phyloP scores from a whole-genome alignment of 208 protist genomes.

The Wallacemonas collosoma region DNA sequence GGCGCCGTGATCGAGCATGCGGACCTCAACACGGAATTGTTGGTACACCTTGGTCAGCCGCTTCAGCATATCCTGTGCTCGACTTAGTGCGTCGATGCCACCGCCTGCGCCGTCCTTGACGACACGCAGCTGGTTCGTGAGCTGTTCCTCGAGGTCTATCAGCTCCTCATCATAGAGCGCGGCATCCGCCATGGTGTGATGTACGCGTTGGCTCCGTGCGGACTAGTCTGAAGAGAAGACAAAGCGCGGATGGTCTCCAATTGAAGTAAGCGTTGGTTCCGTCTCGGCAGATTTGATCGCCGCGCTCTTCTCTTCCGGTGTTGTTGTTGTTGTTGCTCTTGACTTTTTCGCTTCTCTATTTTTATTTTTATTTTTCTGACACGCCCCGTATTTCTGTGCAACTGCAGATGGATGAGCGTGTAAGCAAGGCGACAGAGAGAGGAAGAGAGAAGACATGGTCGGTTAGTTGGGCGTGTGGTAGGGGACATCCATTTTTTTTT shows the following conservation, averaged over 20 bases:
- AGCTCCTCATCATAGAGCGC: conserved; percentile 72
- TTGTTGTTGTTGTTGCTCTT: conserved; percentile 13
- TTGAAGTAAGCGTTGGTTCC: too few relatives aligned
- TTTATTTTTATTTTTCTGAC: neutral
- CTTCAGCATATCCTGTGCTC: conserved; percentile 47
- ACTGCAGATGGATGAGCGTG: too few relatives aligned
- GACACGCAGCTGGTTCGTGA: conserved; percentile 21
- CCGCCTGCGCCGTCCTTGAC: conserved; percentile 13
- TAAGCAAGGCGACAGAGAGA: too few relatives aligned
- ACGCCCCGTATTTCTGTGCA: too few relatives aligned
- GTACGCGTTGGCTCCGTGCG: neutral
- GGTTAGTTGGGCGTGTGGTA: too few relatives aligned
- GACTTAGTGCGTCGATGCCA: conserved; percentile 23
- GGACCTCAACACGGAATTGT: conserved; percentile 65
- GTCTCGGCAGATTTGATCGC: too few relatives aligned
- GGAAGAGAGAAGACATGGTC: too few relatives aligned
- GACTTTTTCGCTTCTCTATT: neutral
- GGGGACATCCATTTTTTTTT: neutral
- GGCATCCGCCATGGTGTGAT: conserved; percentile 41
- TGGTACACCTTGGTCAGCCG: conserved; percentile 47
- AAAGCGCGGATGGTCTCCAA: too few relatives aligned
- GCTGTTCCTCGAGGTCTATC: conserved; percentile 49
- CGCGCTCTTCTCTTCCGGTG: neutral
- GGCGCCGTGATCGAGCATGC: conserved; percentile 45
- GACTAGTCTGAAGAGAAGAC: too few relatives aligned